Percentiles rank a stretch among this genome's conserved stretches.
phyloP scores from a whole-genome alignment of 106 monocot genomes.

The Dendrobium huoshanense region DNA sequence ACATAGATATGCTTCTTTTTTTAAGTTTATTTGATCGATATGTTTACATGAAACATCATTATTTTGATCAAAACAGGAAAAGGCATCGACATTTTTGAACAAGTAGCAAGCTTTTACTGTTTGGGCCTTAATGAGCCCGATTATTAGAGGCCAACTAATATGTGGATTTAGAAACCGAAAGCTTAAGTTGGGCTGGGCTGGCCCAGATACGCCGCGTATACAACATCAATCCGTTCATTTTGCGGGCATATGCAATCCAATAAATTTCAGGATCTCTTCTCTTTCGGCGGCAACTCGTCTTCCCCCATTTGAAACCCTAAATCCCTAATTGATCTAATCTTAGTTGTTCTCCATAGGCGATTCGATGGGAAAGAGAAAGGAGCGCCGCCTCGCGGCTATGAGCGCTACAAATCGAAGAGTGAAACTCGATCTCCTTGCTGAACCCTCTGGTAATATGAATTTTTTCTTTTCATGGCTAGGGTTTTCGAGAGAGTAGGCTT shows the following conservation, averaged over 20 bases:
- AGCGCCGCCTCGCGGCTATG: slow-evolving; percentile 85
- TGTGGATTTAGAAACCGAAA: no score
- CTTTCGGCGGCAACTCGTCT: not conserved
- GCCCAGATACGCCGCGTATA: no score
- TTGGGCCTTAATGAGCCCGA: no score
- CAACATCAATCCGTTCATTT: no score
- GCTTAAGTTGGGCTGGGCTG: no score
- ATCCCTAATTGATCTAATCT: not conserved
- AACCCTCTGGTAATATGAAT: slow-evolving; percentile 66
- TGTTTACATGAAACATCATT: no score
- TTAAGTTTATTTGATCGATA: no score
- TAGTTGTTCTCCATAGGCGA: not conserved
- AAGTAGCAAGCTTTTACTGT: no score
- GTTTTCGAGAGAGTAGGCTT: not conserved
- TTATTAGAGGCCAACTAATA: no score
- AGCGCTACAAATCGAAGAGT: slow-evolving; percentile 63
- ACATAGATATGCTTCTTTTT: no score
- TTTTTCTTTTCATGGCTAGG: not conserved
- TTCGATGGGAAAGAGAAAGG: slow-evolving; percentile 90
- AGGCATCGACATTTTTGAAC: no score
- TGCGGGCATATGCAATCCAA: not conserved
- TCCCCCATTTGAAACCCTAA: not conserved
- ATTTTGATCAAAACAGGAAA: no score
- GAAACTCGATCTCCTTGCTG: slow-evolving; percentile 90
- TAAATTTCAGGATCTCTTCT: not conserved